Evolutionary conservation across 495 filamentous ascomycete species (phyloP), one percentile per base, ranked within the genome.

Genomic region (Neurospora sp.): DNA sequence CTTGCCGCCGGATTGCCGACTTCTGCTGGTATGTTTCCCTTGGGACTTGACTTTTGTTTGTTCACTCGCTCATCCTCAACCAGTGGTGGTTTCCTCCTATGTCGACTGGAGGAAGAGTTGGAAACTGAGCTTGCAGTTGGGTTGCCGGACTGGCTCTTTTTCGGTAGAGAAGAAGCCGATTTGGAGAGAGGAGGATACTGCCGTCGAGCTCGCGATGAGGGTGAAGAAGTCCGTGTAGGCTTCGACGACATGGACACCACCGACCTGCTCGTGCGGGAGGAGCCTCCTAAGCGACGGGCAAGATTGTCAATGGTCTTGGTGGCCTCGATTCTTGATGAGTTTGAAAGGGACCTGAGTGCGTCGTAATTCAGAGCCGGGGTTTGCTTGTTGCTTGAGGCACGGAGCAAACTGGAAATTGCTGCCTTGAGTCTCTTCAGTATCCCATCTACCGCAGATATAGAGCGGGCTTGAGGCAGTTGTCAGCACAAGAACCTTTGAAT

Each of bases 271-370:
- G 72, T 71, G 8, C 75, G 70, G 35, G 77, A 75, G 20, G 75
- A 70, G 68, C 73, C 75, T 8, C 70, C 74, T 22, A 81, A 70
- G 7, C 80, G 74, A 22, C 76, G 79, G 17, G 81, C 81, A 27
- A 82, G 77, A 14, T 76, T 69, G 40, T 81, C 75, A 40, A 82
- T 82, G 22, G 79, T 70, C 48, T 75, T 75, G 75, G 82, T 79
- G 6, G 81, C 78, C 12, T 81, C 79, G 14, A 75, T 38, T 16
- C 80, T 72, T 0, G 81, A 82, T 4, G 77, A 61, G 68, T 82
- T 81, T 1, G 80, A 82, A 38, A 82, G 72, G 2, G 79, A 72
- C 75, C 79, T 75, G 31, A 82, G 78, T 7, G 81, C 81, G 41
- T 76, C 76, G 70, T 79, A 82, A 74, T 82, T 79, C 69, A 82